Percentiles rank a stretch among this genome's conserved stretches.
phyloP scores from a whole-genome alignment of 306 rosid genomes.

The Cajanus cajan region DNA sequence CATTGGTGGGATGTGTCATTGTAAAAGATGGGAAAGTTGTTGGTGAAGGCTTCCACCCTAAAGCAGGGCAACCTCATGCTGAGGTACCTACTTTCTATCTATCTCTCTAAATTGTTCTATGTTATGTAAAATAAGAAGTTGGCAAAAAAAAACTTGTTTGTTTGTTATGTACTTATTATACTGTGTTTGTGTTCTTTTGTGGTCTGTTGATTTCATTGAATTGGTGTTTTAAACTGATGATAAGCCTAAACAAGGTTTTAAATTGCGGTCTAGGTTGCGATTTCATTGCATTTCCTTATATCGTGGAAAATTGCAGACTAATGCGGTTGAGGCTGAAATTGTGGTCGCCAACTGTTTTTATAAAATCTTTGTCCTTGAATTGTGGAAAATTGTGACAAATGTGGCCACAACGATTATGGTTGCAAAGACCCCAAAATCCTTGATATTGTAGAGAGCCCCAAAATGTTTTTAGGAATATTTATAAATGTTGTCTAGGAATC shows the following conservation, averaged over 20 bases:
- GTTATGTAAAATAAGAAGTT: not conserved
- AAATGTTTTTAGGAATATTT: too few species aligned
- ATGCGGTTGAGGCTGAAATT: not conserved
- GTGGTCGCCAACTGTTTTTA: not conserved
- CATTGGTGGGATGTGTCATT: slow-evolving; percentile 89
- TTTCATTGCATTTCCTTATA: not conserved
- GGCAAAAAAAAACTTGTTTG: not conserved
- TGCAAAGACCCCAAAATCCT: not conserved
- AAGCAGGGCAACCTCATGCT: slow-evolving; percentile 88
- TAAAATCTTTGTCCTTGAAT: not conserved
- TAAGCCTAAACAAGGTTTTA: not conserved
- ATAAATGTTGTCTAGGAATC: too few species aligned
- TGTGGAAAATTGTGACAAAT: not conserved
- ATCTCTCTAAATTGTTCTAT: too few species aligned
- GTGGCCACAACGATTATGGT: not conserved
- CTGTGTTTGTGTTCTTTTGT: not conserved
- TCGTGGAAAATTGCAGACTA: not conserved
- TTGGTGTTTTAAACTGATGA: not conserved
- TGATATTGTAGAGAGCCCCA: too few species aligned
- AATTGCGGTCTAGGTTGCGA: not conserved
- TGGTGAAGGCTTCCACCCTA: slow-evolving; percentile 92
- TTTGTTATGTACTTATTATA: not conserved
- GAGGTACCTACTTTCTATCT: slow-evolving; percentile 47
- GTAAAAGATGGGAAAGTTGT: slow-evolving; percentile 72
- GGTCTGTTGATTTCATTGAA: not conserved